Base-by-base conservation (phyloP, 2,329 filamentous ascomycete genomes). In the Fusarium buharicum region DNA sequence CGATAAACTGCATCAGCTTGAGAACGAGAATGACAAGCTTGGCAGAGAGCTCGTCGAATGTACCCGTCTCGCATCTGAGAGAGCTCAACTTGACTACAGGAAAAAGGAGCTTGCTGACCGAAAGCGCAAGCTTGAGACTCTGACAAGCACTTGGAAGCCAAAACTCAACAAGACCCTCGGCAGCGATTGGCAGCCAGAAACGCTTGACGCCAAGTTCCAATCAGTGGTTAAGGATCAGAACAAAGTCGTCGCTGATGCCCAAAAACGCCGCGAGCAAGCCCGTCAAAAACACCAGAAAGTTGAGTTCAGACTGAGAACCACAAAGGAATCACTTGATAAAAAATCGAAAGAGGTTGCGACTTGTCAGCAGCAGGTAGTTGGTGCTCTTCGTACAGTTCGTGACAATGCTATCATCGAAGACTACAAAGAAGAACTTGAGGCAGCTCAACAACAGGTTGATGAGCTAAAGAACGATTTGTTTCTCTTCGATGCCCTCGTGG, bases 1-100 rank as follows among this genome's bases (percentile, higher is more conserved):
- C 46, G 76, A 81, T 13, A 84, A 87, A 61, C 79, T 96, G 11
- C 85, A 86, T 59, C 81, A 84, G 38, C 77, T 96, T 2, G 92
- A 97, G 69, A 86, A 84, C 17, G 86, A 90, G 68, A 89, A 85
- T 56, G 86, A 90, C 31, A 87, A 83, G 65, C 82, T 98, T 24
- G 89, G 90, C 39, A 80, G 84, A n/a, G 94, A 98, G 72, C 84
- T 97, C 31, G 84, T 93, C 9, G 90, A 96, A 69, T 92, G 90
- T 55, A 96, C 91, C 3, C 88, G 89, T 54, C 85, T 91, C 54
- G 92, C 93, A 6, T 87, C 89, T 4, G 93, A 96, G 61, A 85
- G 93, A 33, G 95, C 94, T 12, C 89, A 91, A 68, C 82, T 99
- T 11, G 91, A 96, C 54, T 88, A 91, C 67, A 83, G 93, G 30